Conservation (phyloP, 75 land plant genomes). For the Pinus taeda region DNA sequence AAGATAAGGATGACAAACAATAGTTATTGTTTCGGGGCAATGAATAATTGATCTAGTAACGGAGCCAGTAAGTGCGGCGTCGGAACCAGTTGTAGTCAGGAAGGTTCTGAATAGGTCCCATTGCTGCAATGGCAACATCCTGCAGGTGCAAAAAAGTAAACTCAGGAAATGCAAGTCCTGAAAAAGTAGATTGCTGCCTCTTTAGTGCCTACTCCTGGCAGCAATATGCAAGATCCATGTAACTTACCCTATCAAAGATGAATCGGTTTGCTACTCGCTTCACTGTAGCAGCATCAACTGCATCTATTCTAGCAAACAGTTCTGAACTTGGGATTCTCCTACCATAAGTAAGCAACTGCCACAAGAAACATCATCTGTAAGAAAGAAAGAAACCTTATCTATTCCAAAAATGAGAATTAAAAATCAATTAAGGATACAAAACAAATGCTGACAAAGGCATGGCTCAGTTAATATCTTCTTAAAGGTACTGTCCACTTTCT, state of each 20-base stretch:
- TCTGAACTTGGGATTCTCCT: constrained; percentile 88
- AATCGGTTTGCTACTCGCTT: constrained; percentile 94
- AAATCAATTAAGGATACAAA: too few species aligned
- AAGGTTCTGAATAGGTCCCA: constrained; percentile 79
- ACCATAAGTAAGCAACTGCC: constrained; percentile 90
- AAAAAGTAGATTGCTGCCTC: neutral
- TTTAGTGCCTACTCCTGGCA: neutral
- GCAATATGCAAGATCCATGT: neutral
- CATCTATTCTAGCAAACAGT: constrained; percentile 95
- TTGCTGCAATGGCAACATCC: constrained; percentile 89
- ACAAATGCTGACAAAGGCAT: too few species aligned
- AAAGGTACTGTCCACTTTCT: too few species aligned
- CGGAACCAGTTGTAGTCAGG: constrained; percentile 96
- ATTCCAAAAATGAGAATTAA: too few species aligned
- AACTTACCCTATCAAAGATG: constrained; percentile 71
- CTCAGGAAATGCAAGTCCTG: neutral
- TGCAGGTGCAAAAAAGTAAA: constrained; percentile 17
- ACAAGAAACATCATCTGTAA: neutral
- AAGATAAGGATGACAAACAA: neutral
- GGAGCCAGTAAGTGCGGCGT: constrained; percentile 55
- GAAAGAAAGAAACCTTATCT: neutral
- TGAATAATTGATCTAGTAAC: constrained; percentile 23
- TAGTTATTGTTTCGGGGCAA: neutral
- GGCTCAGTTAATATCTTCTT: too few species aligned
- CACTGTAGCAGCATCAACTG: constrained; percentile 87